Evolutionary conservation across 306 rosid species (phyloP).

Genomic region (Medicago arabica): DNA sequence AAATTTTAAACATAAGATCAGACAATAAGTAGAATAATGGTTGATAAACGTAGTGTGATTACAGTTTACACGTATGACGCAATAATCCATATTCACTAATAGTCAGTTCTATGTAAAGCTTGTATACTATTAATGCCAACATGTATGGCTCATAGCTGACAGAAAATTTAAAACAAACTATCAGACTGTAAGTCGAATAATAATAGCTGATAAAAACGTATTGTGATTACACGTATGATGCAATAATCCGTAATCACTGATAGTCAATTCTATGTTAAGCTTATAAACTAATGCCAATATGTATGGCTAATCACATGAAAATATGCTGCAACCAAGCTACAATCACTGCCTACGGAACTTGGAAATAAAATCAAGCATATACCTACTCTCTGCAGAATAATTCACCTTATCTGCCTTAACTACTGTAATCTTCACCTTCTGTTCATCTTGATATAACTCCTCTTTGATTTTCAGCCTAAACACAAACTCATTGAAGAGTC

Average conservation of each 20-base stretch:
- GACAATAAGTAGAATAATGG: not conserved
- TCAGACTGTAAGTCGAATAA: constrained; percentile 7
- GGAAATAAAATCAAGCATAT: constrained; percentile 70
- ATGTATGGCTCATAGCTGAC: constrained; percentile 31
- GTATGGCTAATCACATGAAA: not conserved
- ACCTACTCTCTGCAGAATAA: constrained; percentile 71
- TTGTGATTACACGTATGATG: constrained; percentile 10
- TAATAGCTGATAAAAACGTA: constrained; percentile 1
- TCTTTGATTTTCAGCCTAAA: constrained; percentile 90
- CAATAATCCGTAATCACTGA: constrained; percentile 5
- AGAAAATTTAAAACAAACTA: constrained; percentile 22
- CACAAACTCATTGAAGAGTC: constrained; percentile 68
- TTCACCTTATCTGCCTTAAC: constrained; percentile 84
- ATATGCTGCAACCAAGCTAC: constrained; percentile 25
- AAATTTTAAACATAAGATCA: constrained; percentile 25
- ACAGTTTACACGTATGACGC: constrained; percentile 9
- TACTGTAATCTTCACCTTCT: constrained; percentile 82
- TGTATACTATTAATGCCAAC: constrained; percentile 19
- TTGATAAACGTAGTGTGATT: constrained; percentile 11
- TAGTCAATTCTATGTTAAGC: not conserved
- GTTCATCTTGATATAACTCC: constrained; percentile 88
- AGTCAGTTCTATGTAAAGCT: constrained; percentile 3
- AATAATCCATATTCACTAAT: constrained; percentile 7
- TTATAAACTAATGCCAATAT: constrained; percentile 16
- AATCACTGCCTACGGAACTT: constrained; percentile 55